These are phyloP conservation scores for Trichoderma sp. DNA, from an alignment of 2,329 filamentous ascomycete species.

Conservation along the genomic window DNA sequence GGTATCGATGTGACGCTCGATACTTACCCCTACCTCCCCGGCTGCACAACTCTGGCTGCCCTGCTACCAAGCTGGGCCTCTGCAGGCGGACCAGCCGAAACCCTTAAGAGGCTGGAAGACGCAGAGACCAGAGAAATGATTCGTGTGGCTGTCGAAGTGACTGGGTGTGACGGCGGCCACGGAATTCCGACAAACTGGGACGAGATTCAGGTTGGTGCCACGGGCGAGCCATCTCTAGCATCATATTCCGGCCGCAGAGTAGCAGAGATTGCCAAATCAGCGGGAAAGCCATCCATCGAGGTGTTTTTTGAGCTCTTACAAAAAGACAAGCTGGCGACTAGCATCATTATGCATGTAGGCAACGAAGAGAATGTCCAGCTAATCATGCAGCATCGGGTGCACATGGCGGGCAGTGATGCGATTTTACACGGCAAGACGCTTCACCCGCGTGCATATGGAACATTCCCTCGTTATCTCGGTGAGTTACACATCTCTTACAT, in stretches of 20 bases:
- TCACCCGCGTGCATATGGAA: slow-evolving; percentile 28
- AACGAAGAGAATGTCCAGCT: slow-evolving; percentile 27
- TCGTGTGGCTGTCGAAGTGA: slow-evolving; percentile 26
- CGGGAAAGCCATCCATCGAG: slow-evolving; percentile 22
- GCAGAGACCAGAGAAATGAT: slow-evolving; percentile 25
- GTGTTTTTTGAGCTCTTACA: slow-evolving; percentile 26
- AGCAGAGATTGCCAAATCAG: slow-evolving; percentile 23
- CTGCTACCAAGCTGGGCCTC: slow-evolving; percentile 28
- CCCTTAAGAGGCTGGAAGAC: slow-evolving; percentile 24
- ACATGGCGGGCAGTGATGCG: slow-evolving; percentile 28
- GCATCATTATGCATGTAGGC: slow-evolving; percentile 28
- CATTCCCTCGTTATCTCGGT: slow-evolving; percentile 28
- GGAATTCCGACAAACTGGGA: slow-evolving; percentile 31
- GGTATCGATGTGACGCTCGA: slow-evolving; percentile 28
- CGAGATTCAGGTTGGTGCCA: slow-evolving; percentile 27
- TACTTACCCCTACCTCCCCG: slow-evolving; percentile 28
- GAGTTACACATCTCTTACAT: not conserved
- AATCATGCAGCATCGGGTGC: slow-evolving; percentile 29
- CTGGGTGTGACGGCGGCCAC: slow-evolving; percentile 28
- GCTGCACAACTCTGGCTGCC: slow-evolving; percentile 27
- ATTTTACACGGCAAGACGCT: slow-evolving; percentile 28
- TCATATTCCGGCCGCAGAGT: slow-evolving; percentile 25
- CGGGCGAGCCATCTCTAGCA: slow-evolving; percentile 18
- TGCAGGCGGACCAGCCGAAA: slow-evolving; percentile 26
- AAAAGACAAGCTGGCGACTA: slow-evolving; percentile 27